phyloP scores from a whole-genome alignment of 2,329 filamentous ascomycete species.

The Aspergillus neotritici region DNA sequence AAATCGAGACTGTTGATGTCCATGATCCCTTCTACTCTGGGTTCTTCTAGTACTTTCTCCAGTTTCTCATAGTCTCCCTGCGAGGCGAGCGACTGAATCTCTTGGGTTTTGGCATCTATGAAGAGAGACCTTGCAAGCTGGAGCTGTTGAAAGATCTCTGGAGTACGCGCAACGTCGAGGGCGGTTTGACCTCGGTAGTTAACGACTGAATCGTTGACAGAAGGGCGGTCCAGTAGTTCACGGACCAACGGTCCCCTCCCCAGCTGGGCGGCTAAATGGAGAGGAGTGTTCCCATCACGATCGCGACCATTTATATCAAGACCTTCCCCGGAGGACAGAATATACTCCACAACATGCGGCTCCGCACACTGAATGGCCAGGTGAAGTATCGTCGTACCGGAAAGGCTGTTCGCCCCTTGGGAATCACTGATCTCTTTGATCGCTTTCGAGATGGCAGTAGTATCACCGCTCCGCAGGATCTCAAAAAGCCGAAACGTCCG shows the following conservation, averaged over 20 bases:
- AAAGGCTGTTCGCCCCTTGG: conserved; percentile 41
- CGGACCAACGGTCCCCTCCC: conserved; percentile 76
- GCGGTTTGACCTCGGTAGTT: conserved; percentile 82
- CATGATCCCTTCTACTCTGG: conserved; percentile 74
- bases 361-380: conserved; percentile 95
- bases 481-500: conserved; percentile 93
- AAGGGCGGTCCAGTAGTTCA: conserved; percentile 72
- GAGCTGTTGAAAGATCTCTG: conserved; percentile 92
- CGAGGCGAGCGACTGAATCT: conserved; percentile 73
- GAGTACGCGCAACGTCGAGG: conserved; percentile 81
- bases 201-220: conserved; percentile 79
- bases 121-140: conserved; percentile 87
- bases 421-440: conserved; percentile 57
- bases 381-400: conserved; percentile 83
- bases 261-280: conserved; percentile 80
- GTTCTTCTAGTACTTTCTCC: conserved; percentile 75
- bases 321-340: conserved; percentile 67
- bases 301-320: conserved; percentile 87
- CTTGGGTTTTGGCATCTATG: conserved; percentile 75
- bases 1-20: conserved; percentile 92
- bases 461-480: conserved; percentile 83
- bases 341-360: conserved; percentile 83
- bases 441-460: conserved; percentile 78
- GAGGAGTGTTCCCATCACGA: conserved; percentile 86
- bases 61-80: conserved; percentile 69